These are phyloP conservation scores for Canavalia gladiata DNA, from an alignment of 306 rosid species.

Conservation along the genomic window DNA sequence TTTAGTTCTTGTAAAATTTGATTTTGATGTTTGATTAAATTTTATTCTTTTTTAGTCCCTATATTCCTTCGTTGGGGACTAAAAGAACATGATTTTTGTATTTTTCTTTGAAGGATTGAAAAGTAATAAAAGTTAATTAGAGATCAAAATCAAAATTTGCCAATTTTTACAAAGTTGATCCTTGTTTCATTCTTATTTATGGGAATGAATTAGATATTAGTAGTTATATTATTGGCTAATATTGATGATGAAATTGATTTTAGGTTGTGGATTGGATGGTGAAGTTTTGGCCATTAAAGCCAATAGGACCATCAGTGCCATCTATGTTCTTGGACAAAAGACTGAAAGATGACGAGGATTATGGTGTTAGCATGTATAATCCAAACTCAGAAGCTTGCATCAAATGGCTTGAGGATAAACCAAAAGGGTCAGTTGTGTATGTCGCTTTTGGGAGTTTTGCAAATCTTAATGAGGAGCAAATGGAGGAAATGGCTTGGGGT, in stretches of 20 bases:
- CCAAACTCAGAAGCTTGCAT: slow-evolving; percentile 44
- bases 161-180: no score
- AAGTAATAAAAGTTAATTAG: no score
- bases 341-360: slow-evolving; percentile 46
- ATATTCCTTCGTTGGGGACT: no score
- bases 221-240: neutral
- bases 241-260: slow-evolving; percentile 23
- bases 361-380: slow-evolving; percentile 42
- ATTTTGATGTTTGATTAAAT: no score
- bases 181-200: neutral
- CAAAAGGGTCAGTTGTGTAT: slow-evolving; percentile 43
- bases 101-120: no score
- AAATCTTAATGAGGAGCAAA: slow-evolving; percentile 37
- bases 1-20: no score
- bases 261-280: slow-evolving; percentile 46
- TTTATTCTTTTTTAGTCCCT: no score
- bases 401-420: slow-evolving; percentile 49
- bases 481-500: slow-evolving; percentile 35
- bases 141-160: no score
- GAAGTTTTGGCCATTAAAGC: slow-evolving; percentile 47
- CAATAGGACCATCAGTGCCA: slow-evolving; percentile 46
- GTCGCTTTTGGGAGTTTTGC: slow-evolving; percentile 46
- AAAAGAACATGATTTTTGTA: no score
- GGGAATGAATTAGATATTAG: neutral
- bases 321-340: slow-evolving; percentile 44